Evolutionary conservation across 2,329 filamentous ascomycete genomes (phyloP).

Genomic region (Talaromyces sp.): DNA sequence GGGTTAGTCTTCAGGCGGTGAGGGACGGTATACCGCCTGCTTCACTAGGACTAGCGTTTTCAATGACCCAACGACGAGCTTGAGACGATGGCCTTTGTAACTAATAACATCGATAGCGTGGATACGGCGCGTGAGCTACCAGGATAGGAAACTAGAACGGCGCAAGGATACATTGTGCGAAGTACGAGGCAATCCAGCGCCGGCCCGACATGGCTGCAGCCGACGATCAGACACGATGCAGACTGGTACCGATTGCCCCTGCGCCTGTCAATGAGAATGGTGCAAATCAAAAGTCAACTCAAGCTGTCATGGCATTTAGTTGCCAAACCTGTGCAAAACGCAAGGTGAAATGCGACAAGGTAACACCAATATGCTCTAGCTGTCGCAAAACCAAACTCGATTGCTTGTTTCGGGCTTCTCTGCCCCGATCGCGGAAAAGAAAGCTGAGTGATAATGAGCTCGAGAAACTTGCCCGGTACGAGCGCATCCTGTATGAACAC

Average conservation of each 20-base stretch:
- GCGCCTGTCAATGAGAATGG: background rate
- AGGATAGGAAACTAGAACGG: background rate
- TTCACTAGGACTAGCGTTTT: background rate
- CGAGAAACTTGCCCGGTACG: background rate
- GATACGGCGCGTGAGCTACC: background rate
- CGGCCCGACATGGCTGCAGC: background rate
- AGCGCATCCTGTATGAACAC: background rate
- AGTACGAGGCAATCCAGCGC: background rate
- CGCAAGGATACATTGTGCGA: background rate
- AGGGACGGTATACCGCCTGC: background rate
- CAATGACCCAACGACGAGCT: background rate
- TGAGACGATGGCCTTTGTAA: background rate
- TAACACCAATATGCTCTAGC: background rate
- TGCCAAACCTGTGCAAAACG: slow-evolving; percentile 30
- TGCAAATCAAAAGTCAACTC: background rate
- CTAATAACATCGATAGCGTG: background rate
- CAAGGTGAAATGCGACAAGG: slow-evolving; percentile 42
- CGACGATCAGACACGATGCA: background rate
- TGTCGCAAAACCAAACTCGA: background rate
- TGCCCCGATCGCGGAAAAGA: background rate
- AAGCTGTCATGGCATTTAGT: slow-evolving; percentile 16
- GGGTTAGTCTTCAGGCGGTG: too few relatives aligned
- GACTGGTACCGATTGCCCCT: slow-evolving; percentile 8
- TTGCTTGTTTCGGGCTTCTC: background rate
- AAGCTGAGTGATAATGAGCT: background rate